Evolutionary conservation across 2,329 filamentous ascomycete genomes (phyloP).

Genomic region (Penicillium sp.): DNA sequence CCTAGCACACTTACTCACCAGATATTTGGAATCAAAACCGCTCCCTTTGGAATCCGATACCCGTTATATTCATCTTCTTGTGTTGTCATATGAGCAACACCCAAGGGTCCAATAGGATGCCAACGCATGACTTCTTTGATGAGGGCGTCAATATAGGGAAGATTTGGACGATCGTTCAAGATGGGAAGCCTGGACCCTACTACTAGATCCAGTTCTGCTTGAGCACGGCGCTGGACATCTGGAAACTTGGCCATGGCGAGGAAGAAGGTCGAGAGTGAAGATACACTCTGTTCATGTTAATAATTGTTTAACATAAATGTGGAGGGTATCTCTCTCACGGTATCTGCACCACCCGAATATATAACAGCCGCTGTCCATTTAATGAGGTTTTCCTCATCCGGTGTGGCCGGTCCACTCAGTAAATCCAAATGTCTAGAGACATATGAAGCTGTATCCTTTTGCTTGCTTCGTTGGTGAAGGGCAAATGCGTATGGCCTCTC

Average conservation of each 20-base stretch:
- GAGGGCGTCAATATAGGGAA: too few relatives aligned
- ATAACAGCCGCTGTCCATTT: background rate
- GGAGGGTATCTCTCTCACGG: background rate
- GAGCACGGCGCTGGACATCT: too few relatives aligned
- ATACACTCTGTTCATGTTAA: too few relatives aligned
- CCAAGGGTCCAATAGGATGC: background rate
- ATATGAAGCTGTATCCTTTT: background rate
- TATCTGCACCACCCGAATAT: background rate
- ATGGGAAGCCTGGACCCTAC: background rate
- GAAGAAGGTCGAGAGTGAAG: too few relatives aligned
- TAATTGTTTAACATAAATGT: too few relatives aligned
- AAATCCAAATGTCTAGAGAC: background rate
- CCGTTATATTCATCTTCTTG: background rate
- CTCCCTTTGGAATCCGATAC: background rate
- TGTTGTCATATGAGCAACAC: background rate
- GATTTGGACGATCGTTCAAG: too few relatives aligned
- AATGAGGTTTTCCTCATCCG: background rate
- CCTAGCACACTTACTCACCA: background rate
- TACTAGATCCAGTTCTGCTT: too few relatives aligned
- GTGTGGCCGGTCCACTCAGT: background rate
- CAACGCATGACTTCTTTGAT: too few relatives aligned
- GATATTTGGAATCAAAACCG: background rate
- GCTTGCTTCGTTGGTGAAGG: background rate
- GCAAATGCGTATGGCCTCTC: background rate
- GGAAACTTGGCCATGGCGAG: too few relatives aligned